A percentile compares a stretch with the other conserved stretches of the same genome.
Evolutionary conservation across 306 rosid species (phyloP).

Genomic region (Quillaja saponaria): DNA sequence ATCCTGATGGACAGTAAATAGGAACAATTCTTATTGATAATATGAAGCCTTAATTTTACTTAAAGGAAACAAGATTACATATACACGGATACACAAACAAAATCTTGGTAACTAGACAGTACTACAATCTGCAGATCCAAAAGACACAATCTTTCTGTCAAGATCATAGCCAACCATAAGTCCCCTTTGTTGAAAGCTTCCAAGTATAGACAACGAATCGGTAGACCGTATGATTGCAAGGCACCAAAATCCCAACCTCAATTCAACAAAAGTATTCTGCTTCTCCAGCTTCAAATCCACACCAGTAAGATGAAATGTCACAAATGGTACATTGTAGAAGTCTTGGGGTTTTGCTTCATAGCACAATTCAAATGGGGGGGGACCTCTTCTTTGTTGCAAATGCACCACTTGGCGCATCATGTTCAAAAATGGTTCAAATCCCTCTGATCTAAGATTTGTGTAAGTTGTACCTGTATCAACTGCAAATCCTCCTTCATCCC

Average conservation of each 20-base stretch:
- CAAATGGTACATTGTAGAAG: no score
- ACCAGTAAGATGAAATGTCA: slow-evolving; percentile 25
- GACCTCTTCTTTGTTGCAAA: neutral
- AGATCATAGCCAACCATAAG: slow-evolving; percentile 31
- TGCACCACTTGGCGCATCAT: neutral
- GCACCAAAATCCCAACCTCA: slow-evolving; percentile 26
- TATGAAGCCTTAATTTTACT: no score
- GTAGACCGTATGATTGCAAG: slow-evolving; percentile 26
- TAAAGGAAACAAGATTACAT: no score
- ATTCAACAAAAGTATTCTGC: slow-evolving; percentile 22
- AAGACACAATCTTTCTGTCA: slow-evolving; percentile 30
- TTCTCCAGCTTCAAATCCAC: slow-evolving; percentile 6
- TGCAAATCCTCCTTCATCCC: slow-evolving; percentile 10
- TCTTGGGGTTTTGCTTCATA: neutral
- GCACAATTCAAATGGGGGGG: slow-evolving; percentile 21
- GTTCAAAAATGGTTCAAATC: slow-evolving; percentile 12
- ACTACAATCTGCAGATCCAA: slow-evolving; percentile 30
- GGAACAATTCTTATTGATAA: no score
- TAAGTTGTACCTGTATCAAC: slow-evolving; percentile 32
- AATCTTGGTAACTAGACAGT: neutral
- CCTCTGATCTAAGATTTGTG: slow-evolving; percentile 16
- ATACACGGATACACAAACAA: neutral
- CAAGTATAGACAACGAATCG: slow-evolving; percentile 12
- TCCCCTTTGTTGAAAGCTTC: slow-evolving; percentile 21
- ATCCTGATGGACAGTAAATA: no score